Evolutionary conservation across 495 filamentous ascomycete species (phyloP).

Genomic region (Cryomyces minteri): DNA sequence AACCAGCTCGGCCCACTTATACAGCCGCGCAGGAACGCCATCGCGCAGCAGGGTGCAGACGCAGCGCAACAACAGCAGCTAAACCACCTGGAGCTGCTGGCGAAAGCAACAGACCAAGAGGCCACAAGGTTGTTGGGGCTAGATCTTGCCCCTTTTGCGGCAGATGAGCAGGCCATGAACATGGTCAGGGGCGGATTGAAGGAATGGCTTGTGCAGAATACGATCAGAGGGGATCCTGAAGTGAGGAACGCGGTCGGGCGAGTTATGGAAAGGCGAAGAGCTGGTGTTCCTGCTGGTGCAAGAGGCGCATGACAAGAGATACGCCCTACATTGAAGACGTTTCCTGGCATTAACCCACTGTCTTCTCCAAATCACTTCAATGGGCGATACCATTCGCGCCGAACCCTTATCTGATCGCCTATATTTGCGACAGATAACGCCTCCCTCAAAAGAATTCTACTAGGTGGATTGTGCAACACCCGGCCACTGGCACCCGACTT

Average conservation of each 20-base stretch:
- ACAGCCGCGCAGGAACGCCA: constrained; percentile 8
- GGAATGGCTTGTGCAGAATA: constrained; percentile 25
- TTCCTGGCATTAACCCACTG: no score
- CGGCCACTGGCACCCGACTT: no score
- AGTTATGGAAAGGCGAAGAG: not conserved
- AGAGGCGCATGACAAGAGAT: not conserved
- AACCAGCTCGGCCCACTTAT: constrained; percentile 58
- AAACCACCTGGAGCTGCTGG: constrained; percentile 33
- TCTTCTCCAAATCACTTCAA: no score
- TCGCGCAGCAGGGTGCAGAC: constrained; percentile 12
- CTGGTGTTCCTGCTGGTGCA: not conserved
- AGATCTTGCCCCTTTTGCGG: constrained; percentile 68
- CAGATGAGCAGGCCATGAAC: constrained; percentile 39
- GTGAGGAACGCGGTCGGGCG: constrained; percentile 5
- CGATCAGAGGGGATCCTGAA: constrained; percentile 19
- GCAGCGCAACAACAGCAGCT: constrained; percentile 25
- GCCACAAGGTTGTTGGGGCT: constrained; percentile 48
- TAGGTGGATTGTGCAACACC: no score
- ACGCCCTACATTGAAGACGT: no score
- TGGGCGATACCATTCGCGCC: no score
- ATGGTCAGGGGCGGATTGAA: constrained; percentile 16
- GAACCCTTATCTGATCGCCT: no score
- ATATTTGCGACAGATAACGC: no score
- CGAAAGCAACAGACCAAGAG: constrained; percentile 45
- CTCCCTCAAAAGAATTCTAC: no score